Percentiles rank a stretch among this genome's conserved stretches.
These are phyloP conservation scores for Coprinopsis strossmayeri DNA, from an alignment of 768 basidiomycete genomes.

Conservation along the genomic window DNA sequence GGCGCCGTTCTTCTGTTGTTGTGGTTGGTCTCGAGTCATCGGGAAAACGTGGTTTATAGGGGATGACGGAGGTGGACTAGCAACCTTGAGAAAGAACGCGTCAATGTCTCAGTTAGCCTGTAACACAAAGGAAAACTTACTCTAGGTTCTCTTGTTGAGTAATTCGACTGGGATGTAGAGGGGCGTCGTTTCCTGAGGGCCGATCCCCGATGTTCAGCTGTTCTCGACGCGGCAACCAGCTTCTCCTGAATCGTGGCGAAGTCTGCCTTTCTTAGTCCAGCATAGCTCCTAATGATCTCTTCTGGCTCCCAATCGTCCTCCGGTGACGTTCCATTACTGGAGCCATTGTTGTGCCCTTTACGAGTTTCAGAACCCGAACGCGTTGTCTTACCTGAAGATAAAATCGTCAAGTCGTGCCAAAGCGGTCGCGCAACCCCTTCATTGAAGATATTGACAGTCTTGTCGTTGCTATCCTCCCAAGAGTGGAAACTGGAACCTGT, in stretches of 20 bases:
- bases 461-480: slow-evolving; percentile 60
- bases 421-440: slow-evolving; percentile 44
- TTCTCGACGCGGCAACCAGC: slow-evolving; percentile 55
- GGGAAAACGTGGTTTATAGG: not conserved
- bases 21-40: slow-evolving; percentile 8
- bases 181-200: slow-evolving; percentile 62
- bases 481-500: slow-evolving; percentile 84
- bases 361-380: slow-evolving; percentile 38
- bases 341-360: not conserved
- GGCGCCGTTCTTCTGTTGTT: slow-evolving; percentile 8
- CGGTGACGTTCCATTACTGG: slow-evolving; percentile 29
- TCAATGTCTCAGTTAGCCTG: slow-evolving; percentile 11
- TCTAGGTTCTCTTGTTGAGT: slow-evolving; percentile 47
- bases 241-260: slow-evolving; percentile 71
- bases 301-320: slow-evolving; percentile 56
- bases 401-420: slow-evolving; percentile 57
- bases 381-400: slow-evolving; percentile 31
- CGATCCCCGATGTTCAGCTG: slow-evolving; percentile 45
- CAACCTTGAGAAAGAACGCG: slow-evolving; percentile 33
- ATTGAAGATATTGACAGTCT: slow-evolving; percentile 45
- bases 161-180: slow-evolving; percentile 79
- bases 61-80: slow-evolving; percentile 45
- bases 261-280: slow-evolving; percentile 66
- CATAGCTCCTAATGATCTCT: slow-evolving; percentile 56
- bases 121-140: slow-evolving; percentile 23